A percentile compares a stretch with the other conserved stretches of the same genome.
phyloP scores from a whole-genome alignment of 2,329 filamentous ascomycete genomes.

The Ophiocordyceps camponoti-rufipedis region DNA sequence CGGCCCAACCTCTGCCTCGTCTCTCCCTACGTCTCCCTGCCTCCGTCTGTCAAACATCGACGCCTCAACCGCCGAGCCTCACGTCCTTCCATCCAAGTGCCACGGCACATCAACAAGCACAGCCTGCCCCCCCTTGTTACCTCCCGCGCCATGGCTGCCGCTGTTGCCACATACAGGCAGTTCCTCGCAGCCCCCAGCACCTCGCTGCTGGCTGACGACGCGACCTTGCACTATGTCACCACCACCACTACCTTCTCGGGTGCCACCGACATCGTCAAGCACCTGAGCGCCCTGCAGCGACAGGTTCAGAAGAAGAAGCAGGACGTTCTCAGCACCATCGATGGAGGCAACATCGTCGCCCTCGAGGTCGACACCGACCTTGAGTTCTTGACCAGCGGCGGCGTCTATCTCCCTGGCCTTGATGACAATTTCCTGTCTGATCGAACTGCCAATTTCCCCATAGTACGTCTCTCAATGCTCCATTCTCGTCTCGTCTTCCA shows the following conservation, averaged over 20 bases:
- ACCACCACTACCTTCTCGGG: constrained; percentile 61
- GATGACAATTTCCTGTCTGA: constrained; percentile 92
- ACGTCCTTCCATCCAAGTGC: not conserved
- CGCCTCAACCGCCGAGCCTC: not conserved
- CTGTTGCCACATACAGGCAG: constrained; percentile 41
- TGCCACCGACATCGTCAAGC: constrained; percentile 62
- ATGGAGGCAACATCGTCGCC: constrained; percentile 54
- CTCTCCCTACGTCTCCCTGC: not conserved
- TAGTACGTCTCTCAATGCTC: constrained; percentile 40
- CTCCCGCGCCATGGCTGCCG: constrained; percentile 16
- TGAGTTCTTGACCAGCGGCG: constrained; percentile 66
- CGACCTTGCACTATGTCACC: constrained; percentile 72
- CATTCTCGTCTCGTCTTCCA: no score
- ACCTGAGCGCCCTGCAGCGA: constrained; percentile 52
- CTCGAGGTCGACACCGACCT: constrained; percentile 70
- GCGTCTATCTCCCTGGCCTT: constrained; percentile 69
- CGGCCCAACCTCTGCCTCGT: no score
- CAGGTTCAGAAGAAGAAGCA: constrained; percentile 72
- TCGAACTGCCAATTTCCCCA: constrained; percentile 56
- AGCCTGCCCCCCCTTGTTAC: not conserved
- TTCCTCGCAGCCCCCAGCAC: constrained; percentile 52
- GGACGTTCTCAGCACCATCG: constrained; percentile 54
- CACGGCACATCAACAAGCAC: not conserved
- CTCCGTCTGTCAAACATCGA: not conserved
- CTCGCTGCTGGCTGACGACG: constrained; percentile 43